Evolutionary conservation across 202 grass and related monocot genomes (phyloP).

Genomic region (Dendrocalamus latiflorus): DNA sequence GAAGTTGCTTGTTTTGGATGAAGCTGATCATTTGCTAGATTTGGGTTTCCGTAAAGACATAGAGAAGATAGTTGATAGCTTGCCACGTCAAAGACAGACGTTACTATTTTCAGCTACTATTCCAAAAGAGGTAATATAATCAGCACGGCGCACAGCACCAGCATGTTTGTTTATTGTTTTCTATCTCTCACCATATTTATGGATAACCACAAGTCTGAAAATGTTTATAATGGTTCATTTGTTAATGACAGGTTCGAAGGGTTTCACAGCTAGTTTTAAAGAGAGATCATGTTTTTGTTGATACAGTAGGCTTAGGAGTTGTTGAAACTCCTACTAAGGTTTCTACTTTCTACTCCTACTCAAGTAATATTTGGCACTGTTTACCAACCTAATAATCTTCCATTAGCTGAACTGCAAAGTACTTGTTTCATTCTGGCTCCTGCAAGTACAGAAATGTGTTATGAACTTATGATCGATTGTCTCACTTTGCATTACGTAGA

Average conservation of each 20-base stretch:
- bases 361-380: background rate
- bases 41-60: slow-evolving; percentile 90
- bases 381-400: slow-evolving; percentile 1
- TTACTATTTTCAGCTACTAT: slow-evolving; percentile 84
- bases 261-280: slow-evolving; percentile 93
- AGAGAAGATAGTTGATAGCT: slow-evolving; percentile 93
- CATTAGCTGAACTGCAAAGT: background rate
- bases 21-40: slow-evolving; percentile 93
- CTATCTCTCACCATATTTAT: background rate
- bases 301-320: slow-evolving; percentile 77
- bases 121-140: slow-evolving; percentile 77
- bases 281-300: slow-evolving; percentile 80
- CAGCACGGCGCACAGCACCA: background rate
- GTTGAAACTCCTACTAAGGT: slow-evolving; percentile 89
- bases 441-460: background rate
- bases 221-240: background rate
- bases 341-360: slow-evolving; percentile 15
- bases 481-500: background rate
- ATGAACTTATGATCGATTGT: background rate
- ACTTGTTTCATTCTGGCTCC: background rate
- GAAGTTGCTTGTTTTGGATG: slow-evolving; percentile 94
- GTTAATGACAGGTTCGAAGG: slow-evolving; percentile 61
- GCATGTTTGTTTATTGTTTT: background rate
- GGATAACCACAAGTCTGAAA: slow-evolving; percentile 14
- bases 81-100: slow-evolving; percentile 87